Conservation (phyloP, 139 green algal species). For the Penium margaritaceum region DNA sequence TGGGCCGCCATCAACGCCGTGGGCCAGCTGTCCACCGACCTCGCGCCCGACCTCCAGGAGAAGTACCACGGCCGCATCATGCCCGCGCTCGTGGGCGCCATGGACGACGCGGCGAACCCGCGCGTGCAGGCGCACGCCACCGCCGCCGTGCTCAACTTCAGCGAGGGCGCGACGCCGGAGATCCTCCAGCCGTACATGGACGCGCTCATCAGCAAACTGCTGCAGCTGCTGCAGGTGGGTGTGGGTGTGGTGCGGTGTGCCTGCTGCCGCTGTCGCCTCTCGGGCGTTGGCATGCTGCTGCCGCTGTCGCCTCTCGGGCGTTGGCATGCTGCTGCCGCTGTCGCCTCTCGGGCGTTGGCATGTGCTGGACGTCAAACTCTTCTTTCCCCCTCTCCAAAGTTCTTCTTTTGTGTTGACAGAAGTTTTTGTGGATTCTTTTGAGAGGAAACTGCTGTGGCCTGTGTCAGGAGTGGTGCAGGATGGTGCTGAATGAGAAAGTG, state of each 20-base stretch:
- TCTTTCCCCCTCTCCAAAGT: too few relatives aligned
- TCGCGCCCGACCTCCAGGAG: slow-evolving; percentile 85
- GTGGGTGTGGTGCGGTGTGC: background rate
- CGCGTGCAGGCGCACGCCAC: slow-evolving; percentile 86
- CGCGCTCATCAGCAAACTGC: slow-evolving; percentile 74
- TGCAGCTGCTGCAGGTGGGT: slow-evolving; percentile 72
- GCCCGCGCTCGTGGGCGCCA: slow-evolving; percentile 52
- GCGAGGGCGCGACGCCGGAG: slow-evolving; percentile 64
- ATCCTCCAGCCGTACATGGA: slow-evolving; percentile 86
- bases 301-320: too few relatives aligned
- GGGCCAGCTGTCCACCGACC: slow-evolving; percentile 95
- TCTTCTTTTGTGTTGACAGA: too few relatives aligned
- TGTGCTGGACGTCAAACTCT: too few relatives aligned
- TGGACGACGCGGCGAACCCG: slow-evolving; percentile 82
- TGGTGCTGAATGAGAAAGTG: too few relatives aligned
- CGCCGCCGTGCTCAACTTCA: slow-evolving; percentile 95
- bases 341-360: too few relatives aligned
- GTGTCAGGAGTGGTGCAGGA: too few relatives aligned
- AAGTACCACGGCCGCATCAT: slow-evolving; percentile 48
- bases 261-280: too few relatives aligned
- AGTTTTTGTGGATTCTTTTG: too few relatives aligned
- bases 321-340: too few relatives aligned
- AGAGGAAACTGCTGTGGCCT: too few relatives aligned
- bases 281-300: too few relatives aligned
- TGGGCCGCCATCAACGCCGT: slow-evolving; percentile 94